Evolutionary conservation across 176 grass and related monocot genomes (phyloP), one percentile per base, ranked within the genome.

Genomic region (Leersia perrieri): DNA sequence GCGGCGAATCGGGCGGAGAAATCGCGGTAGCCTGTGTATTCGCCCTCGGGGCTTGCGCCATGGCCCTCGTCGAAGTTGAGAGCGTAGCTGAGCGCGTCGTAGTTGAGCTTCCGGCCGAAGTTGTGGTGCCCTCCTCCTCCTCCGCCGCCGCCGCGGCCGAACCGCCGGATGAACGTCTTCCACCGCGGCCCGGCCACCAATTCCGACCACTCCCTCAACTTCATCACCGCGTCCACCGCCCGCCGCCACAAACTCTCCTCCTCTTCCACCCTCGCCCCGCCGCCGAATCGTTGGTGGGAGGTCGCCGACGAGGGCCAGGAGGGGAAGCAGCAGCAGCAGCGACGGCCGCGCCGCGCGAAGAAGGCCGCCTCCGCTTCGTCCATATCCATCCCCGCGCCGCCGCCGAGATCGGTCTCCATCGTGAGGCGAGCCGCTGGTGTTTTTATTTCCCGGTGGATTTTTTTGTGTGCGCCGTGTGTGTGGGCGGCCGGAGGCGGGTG

Each of bases 21-120:
- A 89, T 88, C 96, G 74, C 92, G 92, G 90, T 78, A 94, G 36
- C 72, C 89, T 7, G 75, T 22, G 79, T 86, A 86, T 33, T 79
- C 84, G 25, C 82, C 92, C 76, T 95, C 92, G 23, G 92, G 90
- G 75, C 79, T 93, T 62, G 51, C 84, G 38, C 87, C 92, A 72
- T 93, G 92, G 35, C 95, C 95, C 67, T 98, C 92, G 68, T 98
- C 92, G 74, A 98, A 98, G 85, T 98, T 98, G 88, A 98, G 88
- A 18, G 95, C 80, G 79, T 98, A 98, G 95, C 90, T 93, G 57
- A 93, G 83, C 36, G 90, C 84, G 76, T 95, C 90, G 83, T 98
- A 98, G 80, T 86, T 90, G 83, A 86, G 88, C 83, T 82, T 90
- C 66, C 88, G 78, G n/a, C 69, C 84, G 53, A 53, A 53, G 73